Conservation (phyloP, 345 rosid genomes). For the Salix caprea region DNA sequence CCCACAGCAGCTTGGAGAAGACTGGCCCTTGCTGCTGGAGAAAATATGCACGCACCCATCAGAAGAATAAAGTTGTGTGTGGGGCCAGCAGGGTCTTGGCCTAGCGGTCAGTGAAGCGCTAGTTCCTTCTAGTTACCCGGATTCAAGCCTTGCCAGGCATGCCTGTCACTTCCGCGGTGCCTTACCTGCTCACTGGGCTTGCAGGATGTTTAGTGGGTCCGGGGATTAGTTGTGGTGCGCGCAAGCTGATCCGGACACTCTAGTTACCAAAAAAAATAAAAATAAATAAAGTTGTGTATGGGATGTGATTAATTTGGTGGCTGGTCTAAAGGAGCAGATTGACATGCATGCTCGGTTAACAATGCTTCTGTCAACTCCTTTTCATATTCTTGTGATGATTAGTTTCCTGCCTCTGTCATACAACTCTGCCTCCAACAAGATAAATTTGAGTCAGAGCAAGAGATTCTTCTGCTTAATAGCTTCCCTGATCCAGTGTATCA, state of each 20-base stretch:
- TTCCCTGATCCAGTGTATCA: slow-evolving; percentile 16
- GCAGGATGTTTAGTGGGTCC: too few relatives aligned
- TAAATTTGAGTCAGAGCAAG: background rate
- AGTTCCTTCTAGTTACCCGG: too few relatives aligned
- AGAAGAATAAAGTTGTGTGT: slow-evolving; percentile 16
- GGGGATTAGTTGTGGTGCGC: too few relatives aligned
- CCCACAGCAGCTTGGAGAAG: slow-evolving; percentile 48
- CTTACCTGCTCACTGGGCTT: too few relatives aligned
- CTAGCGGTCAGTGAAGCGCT: too few relatives aligned
- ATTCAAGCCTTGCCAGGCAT: accelerated
- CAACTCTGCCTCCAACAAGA: slow-evolving; percentile 7
- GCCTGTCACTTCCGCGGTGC: accelerated
- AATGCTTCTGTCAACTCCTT: background rate
- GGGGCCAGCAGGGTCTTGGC: background rate
- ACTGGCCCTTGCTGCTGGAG: slow-evolving; percentile 49
- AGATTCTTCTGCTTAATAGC: slow-evolving; percentile 10
- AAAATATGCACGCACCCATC: slow-evolving; percentile 27
- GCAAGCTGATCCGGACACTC: too few relatives aligned
- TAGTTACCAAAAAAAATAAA: too few relatives aligned
- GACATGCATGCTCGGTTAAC: slow-evolving; percentile 5
- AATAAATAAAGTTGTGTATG: too few relatives aligned
- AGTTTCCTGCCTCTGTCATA: background rate
- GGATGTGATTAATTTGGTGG: slow-evolving; percentile 7
- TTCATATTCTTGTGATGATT: slow-evolving; percentile 4
- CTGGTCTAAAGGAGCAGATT: slow-evolving; percentile 11